Evolutionary conservation across 1,284 basidiomycete species (phyloP).

Genomic region (Ceratobasidium sp.): DNA sequence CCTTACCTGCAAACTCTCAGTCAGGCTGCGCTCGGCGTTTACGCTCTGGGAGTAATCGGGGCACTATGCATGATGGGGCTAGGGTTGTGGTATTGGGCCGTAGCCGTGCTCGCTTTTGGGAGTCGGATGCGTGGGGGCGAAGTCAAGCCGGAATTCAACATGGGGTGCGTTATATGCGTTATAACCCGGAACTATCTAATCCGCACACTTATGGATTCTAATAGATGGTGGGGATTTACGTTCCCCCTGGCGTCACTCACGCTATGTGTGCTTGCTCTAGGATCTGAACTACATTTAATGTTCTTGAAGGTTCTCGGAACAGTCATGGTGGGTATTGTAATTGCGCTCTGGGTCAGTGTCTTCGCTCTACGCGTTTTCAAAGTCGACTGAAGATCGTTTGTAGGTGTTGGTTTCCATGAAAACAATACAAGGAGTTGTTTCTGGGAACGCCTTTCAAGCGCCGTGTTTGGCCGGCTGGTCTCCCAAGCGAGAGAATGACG

Average conservation of each 20-base stretch:
- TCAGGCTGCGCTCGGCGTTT: slow-evolving; percentile 14
- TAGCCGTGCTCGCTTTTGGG: slow-evolving; percentile 31
- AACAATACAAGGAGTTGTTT: slow-evolving; percentile 34
- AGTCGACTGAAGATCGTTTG: neutral
- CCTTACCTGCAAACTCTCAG: slow-evolving; percentile 18
- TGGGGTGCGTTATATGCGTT: slow-evolving; percentile 30
- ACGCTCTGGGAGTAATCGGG: slow-evolving; percentile 33
- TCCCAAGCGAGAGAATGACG: slow-evolving; percentile 23
- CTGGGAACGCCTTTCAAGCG: slow-evolving; percentile 37
- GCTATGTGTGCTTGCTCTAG: slow-evolving; percentile 36
- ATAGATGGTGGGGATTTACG: slow-evolving; percentile 43
- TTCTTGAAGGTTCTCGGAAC: slow-evolving; percentile 42
- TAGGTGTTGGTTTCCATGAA: slow-evolving; percentile 29
- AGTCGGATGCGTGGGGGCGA: slow-evolving; percentile 42
- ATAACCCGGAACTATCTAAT: too few species aligned
- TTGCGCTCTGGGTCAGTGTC: slow-evolving; percentile 42
- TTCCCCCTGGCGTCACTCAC: slow-evolving; percentile 42
- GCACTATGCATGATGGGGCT: slow-evolving; percentile 44
- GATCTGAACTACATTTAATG: slow-evolving; percentile 42
- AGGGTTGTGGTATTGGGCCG: slow-evolving; percentile 42
- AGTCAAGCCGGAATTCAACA: slow-evolving; percentile 43
- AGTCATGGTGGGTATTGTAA: slow-evolving; percentile 42
- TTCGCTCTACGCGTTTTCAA: slow-evolving; percentile 1
- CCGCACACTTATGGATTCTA: slow-evolving; percentile 1
- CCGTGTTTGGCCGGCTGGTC: slow-evolving; percentile 42